phyloP scores from a whole-genome alignment of 345 rosid species.

The Pelargonium nanum region DNA sequence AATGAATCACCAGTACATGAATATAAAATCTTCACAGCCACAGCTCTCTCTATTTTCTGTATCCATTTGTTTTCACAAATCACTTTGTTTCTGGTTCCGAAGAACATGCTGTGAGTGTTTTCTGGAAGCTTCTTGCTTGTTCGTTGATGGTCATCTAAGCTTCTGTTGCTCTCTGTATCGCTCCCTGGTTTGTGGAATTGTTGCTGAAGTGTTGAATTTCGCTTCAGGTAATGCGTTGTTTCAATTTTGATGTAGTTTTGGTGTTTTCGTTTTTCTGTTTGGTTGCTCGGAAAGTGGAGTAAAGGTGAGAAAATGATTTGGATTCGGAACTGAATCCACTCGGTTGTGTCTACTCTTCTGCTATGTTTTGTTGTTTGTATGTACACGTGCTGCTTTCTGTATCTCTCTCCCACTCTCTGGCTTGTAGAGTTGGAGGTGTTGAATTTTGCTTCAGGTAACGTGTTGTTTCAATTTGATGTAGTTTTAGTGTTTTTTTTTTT shows the following conservation, averaged over 20 bases:
- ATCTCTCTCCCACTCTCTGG: neutral
- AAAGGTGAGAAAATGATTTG: neutral
- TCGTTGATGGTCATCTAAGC: conserved; percentile 66
- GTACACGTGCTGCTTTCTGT: neutral
- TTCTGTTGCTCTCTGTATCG: neutral
- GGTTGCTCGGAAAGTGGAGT: conserved; percentile 11
- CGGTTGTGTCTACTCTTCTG: too few relatives aligned
- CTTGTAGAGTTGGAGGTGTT: neutral
- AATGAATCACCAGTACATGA: too few relatives aligned
- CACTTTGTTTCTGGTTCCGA: neutral
- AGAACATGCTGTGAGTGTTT: neutral
- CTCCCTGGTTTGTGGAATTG: neutral
- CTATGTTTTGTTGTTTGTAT: too few relatives aligned
- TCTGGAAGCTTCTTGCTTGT: conserved; percentile 5
- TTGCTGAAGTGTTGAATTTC: neutral
- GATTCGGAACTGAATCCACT: too few relatives aligned
- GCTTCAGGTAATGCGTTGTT: neutral
- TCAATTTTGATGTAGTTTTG: neutral
- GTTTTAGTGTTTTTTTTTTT: neutral
- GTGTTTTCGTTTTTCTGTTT: conserved; percentile 19
- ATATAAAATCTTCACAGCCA: too few relatives aligned
- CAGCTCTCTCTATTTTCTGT: too few relatives aligned
- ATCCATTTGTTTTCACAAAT: too few relatives aligned
- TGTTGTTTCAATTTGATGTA: neutral
- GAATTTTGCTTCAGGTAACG: neutral